phyloP scores from a whole-genome alignment of 2,329 filamentous ascomycete genomes.

The Colletotrichum somersetense region DNA sequence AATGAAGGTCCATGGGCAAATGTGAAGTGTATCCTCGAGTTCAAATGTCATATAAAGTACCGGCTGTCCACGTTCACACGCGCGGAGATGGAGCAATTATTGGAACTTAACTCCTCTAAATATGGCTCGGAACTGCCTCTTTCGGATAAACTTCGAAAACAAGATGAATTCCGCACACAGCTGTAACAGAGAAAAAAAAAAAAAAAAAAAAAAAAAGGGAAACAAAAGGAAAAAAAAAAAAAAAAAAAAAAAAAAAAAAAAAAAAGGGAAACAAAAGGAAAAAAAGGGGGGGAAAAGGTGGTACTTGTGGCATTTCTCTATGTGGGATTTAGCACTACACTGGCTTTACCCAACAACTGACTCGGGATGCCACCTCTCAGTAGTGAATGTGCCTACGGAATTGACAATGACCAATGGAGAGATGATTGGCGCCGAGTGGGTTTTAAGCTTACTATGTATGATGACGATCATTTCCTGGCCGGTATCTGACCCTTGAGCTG shows the following conservation, averaged over 20 bases:
- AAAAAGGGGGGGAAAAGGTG: too few species aligned
- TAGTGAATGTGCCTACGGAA: too few species aligned
- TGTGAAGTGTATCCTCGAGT: too few species aligned
- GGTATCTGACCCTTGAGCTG: not conserved
- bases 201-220: too few species aligned
- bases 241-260: too few species aligned
- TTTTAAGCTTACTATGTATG: not conserved
- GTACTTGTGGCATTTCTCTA: not conserved
- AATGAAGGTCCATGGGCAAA: too few species aligned
- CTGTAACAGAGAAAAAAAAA: not conserved
- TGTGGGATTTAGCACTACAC: not conserved
- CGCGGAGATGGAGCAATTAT: not conserved
- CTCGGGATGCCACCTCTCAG: too few species aligned
- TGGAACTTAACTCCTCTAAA: not conserved
- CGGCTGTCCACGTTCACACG: not conserved
- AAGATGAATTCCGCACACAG: not conserved
- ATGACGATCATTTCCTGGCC: not conserved
- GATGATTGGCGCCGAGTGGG: too few species aligned
- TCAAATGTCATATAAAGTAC: not conserved
- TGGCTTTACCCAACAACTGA: not conserved
- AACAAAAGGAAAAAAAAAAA: too few species aligned
- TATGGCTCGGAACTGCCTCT: not conserved
- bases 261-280: too few species aligned
- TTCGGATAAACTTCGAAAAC: not conserved
- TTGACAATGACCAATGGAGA: too few species aligned